phyloP scores from a whole-genome alignment of 495 filamentous ascomycete species.

The Aspergillus leporis region DNA sequence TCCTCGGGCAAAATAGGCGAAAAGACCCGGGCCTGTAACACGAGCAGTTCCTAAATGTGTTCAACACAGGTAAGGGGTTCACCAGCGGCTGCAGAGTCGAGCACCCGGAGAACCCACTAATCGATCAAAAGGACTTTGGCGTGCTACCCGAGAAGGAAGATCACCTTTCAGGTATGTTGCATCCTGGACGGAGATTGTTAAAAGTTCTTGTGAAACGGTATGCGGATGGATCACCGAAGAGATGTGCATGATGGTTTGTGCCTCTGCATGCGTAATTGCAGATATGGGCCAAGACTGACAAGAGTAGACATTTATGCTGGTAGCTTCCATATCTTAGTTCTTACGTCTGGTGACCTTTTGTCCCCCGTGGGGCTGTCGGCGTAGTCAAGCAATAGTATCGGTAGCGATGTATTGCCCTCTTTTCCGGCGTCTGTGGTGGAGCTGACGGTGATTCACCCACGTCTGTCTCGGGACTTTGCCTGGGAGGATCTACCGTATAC shows the following conservation, averaged over 20 bases:
- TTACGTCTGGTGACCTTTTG: conserved; percentile 35
- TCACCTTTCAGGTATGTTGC: conserved; percentile 42
- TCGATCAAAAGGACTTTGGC: conserved; percentile 6
- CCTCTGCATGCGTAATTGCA: neutral
- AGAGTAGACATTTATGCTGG: conserved; percentile 45
- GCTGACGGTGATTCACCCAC: conserved; percentile 58
- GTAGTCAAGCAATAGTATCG: conserved; percentile 34
- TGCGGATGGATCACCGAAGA: conserved; percentile 41
- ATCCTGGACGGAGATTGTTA: conserved; percentile 30
- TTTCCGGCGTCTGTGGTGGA: conserved; percentile 52
- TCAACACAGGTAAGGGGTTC: conserved; percentile 41
- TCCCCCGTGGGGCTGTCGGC: conserved; percentile 24
- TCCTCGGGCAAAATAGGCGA: conserved; percentile 44
- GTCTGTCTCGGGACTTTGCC: conserved; percentile 44
- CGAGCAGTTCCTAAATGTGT: conserved; percentile 48
- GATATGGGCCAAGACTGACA: conserved; percentile 20
- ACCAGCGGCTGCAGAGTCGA: conserved; percentile 46
- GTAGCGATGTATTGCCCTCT: conserved; percentile 31
- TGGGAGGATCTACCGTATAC: conserved; percentile 60
- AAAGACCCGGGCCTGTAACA: conserved; percentile 36
- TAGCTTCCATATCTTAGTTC: conserved; percentile 44
- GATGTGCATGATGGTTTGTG: conserved; percentile 49
- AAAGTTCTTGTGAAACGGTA: conserved; percentile 40
- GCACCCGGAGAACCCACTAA: conserved; percentile 37
- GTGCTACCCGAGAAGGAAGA: conserved; percentile 22